Evolutionary conservation across 176 grass and related monocot genomes (phyloP).

Genomic region (Microstegium vimineum): DNA sequence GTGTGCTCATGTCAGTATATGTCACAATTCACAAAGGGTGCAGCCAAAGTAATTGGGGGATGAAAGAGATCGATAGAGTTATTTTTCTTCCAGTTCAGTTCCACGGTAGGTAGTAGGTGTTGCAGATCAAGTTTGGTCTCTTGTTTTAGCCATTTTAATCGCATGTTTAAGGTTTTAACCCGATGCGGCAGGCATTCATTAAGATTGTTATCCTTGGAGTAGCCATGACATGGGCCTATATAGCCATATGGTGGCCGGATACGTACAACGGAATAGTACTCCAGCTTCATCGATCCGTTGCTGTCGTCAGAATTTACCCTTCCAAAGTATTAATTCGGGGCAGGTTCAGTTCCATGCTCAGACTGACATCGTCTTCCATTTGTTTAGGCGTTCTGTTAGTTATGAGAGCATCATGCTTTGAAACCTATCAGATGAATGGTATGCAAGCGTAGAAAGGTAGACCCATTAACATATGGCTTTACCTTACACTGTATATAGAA

Average conservation of each 20-base stretch:
- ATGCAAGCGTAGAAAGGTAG: background rate
- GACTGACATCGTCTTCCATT: background rate
- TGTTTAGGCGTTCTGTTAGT: conserved; percentile 15
- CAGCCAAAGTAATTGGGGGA: background rate
- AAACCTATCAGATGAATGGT: background rate
- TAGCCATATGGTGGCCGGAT: background rate
- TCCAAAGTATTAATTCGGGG: conserved; percentile 19
- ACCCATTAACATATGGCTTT: background rate
- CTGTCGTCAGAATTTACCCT: conserved; percentile 33
- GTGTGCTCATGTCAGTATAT: background rate
- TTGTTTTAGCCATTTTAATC: conserved; percentile 18
- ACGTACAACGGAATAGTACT: conserved; percentile 13
- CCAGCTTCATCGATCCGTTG: background rate
- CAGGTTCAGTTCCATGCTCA: conserved; percentile 17
- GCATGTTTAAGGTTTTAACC: conserved; percentile 1
- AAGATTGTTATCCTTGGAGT: conserved; percentile 34
- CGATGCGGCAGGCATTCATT: background rate
- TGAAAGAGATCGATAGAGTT: background rate
- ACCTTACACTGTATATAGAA: background rate
- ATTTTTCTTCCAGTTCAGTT: background rate
- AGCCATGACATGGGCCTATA: conserved; percentile 33
- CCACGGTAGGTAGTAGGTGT: conserved; percentile 33
- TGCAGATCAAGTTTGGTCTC: conserved; percentile 33
- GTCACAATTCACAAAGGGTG: background rate
- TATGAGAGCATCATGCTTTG: background rate